Evolutionary conservation across 1,284 basidiomycete species (phyloP).

Genomic region (Pseudozyma thailandica): DNA sequence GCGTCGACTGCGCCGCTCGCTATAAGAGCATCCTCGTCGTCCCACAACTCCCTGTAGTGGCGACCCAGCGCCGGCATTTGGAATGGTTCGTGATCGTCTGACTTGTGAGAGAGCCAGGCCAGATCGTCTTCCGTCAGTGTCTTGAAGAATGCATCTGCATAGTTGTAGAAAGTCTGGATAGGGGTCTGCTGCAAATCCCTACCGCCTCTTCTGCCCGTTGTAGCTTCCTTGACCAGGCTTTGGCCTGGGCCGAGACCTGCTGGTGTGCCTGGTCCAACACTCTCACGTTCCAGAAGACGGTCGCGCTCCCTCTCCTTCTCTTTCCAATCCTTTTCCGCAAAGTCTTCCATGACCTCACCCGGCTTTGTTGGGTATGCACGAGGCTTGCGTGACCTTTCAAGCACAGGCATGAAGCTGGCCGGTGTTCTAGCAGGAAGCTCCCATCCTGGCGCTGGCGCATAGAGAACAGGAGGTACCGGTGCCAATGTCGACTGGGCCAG

Average conservation of each 20-base stretch:
- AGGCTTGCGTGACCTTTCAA: constrained; percentile 42
- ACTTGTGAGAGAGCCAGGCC: constrained; percentile 68
- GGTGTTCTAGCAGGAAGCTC: constrained; percentile 55
- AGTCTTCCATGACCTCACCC: constrained; percentile 61
- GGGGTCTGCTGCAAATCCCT: constrained; percentile 63
- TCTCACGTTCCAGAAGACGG: constrained; percentile 45
- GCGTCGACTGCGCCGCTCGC: constrained; percentile 62
- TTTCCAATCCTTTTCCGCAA: constrained; percentile 63
- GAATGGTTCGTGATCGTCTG: constrained; percentile 85
- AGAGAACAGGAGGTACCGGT: constrained; percentile 16
- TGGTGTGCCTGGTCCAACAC: constrained; percentile 48
- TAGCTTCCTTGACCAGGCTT: constrained; percentile 48
- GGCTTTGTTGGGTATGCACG: constrained; percentile 59
- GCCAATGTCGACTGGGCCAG: constrained; percentile 11
- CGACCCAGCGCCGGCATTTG: constrained; percentile 85
- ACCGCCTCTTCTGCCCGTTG: constrained; percentile 47
- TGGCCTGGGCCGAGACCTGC: constrained; percentile 45
- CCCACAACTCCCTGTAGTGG: constrained; percentile 88
- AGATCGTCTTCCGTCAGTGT: constrained; percentile 67
- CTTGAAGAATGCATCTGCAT: constrained; percentile 65
- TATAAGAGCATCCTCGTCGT: constrained; percentile 79
- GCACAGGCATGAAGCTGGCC: constrained; percentile 50
- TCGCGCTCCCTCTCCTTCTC: constrained; percentile 62
- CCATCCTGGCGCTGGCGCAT: constrained; percentile 52
- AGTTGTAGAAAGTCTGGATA: constrained; percentile 62